Conservation (phyloP, 2,329 filamentous ascomycete species). For the Parastagonospora avenae region DNA sequence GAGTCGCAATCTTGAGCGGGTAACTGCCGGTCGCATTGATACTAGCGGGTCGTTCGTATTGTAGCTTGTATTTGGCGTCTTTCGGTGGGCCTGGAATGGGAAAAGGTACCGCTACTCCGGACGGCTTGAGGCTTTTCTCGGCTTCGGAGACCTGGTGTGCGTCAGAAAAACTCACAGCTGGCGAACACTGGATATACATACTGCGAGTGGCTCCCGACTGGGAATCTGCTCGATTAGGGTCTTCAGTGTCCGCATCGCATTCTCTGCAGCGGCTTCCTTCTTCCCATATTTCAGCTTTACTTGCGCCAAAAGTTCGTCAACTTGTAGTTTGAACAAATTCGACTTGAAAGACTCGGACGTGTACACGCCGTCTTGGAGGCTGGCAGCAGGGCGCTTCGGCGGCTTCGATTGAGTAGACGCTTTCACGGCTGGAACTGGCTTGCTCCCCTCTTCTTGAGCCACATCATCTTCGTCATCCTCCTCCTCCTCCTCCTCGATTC, state of each 20-base stretch:
- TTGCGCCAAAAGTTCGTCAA: constrained; percentile 66
- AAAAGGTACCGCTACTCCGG: constrained; percentile 78
- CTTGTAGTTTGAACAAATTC: constrained; percentile 69
- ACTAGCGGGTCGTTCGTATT: constrained; percentile 74
- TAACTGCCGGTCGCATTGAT: constrained; percentile 92
- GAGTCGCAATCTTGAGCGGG: constrained; percentile 74
- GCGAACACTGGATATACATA: constrained; percentile 22
- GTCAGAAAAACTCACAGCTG: constrained; percentile 10
- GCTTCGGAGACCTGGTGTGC: constrained; percentile 69
- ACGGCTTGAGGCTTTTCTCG: constrained; percentile 66
- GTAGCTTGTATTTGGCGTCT: constrained; percentile 80
- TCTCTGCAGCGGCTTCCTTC: constrained; percentile 59
- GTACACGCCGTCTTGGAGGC: constrained; percentile 48
- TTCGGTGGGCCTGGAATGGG: constrained; percentile 77
- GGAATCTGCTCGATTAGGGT: constrained; percentile 57
- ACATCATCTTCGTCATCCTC: constrained; percentile 17
- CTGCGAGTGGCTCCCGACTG: constrained; percentile 54
- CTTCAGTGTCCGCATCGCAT: constrained; percentile 43
- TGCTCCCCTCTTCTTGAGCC: constrained; percentile 10
- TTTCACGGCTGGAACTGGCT: constrained; percentile 8
- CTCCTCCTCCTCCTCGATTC: constrained; percentile 18
- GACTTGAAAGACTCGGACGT: constrained; percentile 66
- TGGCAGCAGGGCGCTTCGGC: constrained; percentile 28
- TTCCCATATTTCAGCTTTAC: constrained; percentile 64
- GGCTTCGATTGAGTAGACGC: constrained; percentile 17